A percentile compares a stretch with the other conserved stretches of the same genome.
Conservation (phyloP, 441 rosid species). For the Arabidopsis hybrid region DNA sequence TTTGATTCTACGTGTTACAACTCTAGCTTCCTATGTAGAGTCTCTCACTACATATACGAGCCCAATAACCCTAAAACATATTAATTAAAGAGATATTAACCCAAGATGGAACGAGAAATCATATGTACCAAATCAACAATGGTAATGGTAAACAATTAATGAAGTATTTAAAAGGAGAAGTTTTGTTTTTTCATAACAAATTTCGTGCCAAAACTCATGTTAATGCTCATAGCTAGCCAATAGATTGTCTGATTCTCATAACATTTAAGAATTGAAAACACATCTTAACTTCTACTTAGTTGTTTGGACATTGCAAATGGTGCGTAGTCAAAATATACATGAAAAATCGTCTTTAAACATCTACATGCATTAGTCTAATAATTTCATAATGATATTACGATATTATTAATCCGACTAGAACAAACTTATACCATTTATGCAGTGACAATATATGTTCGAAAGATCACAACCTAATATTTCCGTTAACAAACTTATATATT, state of each 20-base stretch:
- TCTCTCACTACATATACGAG: neutral
- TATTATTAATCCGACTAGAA: neutral
- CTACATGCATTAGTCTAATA: neutral
- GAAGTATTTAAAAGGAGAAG: too few species aligned
- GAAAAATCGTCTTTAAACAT: neutral
- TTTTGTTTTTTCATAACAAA: too few species aligned
- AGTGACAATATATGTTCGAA: constrained; percentile 2
- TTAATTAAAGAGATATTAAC: neutral
- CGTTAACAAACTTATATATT: neutral
- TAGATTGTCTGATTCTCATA: neutral
- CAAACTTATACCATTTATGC: neutral
- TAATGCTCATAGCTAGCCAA: neutral
- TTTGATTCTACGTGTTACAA: constrained; percentile 1
- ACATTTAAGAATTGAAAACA: neutral
- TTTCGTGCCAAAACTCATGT: neutral
- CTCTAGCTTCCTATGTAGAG: neutral
- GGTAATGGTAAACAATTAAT: too few species aligned
- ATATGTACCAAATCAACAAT: too few species aligned
- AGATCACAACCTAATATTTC: neutral
- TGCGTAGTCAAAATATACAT: neutral
- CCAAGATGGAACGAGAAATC: too few species aligned
- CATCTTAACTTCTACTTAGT: neutral
- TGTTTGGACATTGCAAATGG: neutral
- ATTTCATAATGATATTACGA: neutral
- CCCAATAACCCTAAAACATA: neutral